phyloP scores from a whole-genome alignment of 768 basidiomycete genomes.

The Pleurotus tuoliensis region DNA sequence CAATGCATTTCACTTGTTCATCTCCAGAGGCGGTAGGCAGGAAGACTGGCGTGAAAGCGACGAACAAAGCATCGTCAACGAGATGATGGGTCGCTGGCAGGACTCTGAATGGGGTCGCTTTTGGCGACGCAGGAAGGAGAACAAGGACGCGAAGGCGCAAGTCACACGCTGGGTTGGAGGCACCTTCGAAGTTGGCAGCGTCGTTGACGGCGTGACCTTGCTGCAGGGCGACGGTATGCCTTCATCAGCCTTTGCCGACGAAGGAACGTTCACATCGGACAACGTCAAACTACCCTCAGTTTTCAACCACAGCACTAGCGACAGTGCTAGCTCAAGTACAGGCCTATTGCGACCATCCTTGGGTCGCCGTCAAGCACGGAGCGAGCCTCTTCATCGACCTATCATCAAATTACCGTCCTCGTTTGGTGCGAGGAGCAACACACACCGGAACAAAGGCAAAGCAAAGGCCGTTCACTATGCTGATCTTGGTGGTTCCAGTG shows the following conservation, averaged over 20 bases:
- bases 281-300: background rate
- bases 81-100: conserved; percentile 59
- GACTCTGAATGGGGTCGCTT: conserved; percentile 62
- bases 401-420: conserved; percentile 17
- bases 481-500: conserved; percentile 15
- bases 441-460: conserved; percentile 22
- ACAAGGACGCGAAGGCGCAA: conserved; percentile 21
- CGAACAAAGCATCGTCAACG: conserved; percentile 46
- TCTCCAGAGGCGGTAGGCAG: conserved; percentile 56
- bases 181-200: conserved; percentile 75
- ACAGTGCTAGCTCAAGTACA: conserved; percentile 15
- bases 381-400: conserved; percentile 16
- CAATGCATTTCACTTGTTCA: conserved; percentile 62
- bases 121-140: conserved; percentile 32
- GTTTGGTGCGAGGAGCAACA: conserved; percentile 1
- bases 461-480: conserved; percentile 37
- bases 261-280: conserved; percentile 16
- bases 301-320: background rate
- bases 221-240: conserved; percentile 25
- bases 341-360: conserved; percentile 11
- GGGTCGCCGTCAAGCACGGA: conserved; percentile 6
- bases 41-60: conserved; percentile 65
- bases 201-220: conserved; percentile 61
- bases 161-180: conserved; percentile 59
- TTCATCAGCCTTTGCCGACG: conserved; percentile 9